A percentile compares a stretch with the other conserved stretches of the same genome.
These are phyloP conservation scores for Fonsecaea monophora DNA, from an alignment of 2,329 filamentous ascomycete genomes.

Conservation along the genomic window DNA sequence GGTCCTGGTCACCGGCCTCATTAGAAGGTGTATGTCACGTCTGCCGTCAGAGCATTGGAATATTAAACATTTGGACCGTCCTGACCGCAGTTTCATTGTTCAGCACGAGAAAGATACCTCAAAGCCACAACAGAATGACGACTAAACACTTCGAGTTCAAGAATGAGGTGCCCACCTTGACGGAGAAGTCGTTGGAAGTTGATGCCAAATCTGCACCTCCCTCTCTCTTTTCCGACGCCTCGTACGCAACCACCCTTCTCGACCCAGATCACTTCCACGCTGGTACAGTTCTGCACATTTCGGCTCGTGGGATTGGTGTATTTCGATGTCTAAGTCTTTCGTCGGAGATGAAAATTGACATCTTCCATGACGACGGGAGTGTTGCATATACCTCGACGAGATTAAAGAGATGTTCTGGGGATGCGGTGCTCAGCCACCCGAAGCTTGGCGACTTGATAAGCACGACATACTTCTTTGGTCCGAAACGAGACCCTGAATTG, in stretches of 20 bases:
- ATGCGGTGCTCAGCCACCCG: conserved; percentile 55
- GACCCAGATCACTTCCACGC: conserved; percentile 18
- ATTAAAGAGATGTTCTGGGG: conserved; percentile 55
- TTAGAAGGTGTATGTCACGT: not conserved
- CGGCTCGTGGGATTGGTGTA: conserved; percentile 43
- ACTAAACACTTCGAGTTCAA: conserved; percentile 2
- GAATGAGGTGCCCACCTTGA: conserved; percentile 1
- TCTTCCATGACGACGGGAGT: conserved; percentile 47
- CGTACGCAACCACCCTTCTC: conserved; percentile 12
- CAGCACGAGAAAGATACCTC: not conserved
- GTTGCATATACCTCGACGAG: conserved; percentile 62
- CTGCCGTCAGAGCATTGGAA: not conserved
- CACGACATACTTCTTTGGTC: conserved; percentile 66
- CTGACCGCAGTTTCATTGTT: not conserved
- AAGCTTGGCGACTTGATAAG: conserved; percentile 50
- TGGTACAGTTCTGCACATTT: conserved; percentile 37
- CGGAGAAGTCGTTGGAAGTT: conserved; percentile 6
- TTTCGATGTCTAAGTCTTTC: conserved; percentile 48
- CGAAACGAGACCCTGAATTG: conserved; percentile 59
- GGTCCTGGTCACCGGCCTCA: not conserved
- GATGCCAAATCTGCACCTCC: conserved; percentile 11
- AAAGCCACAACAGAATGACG: conserved; percentile 8
- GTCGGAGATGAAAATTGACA: conserved; percentile 47
- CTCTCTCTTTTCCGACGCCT: conserved; percentile 16
- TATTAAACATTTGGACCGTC: not conserved